A percentile compares a stretch with the other conserved stretches of the same genome.
Conservation (phyloP, 768 basidiomycete species). For the Candolleomyces aberdarensis region DNA sequence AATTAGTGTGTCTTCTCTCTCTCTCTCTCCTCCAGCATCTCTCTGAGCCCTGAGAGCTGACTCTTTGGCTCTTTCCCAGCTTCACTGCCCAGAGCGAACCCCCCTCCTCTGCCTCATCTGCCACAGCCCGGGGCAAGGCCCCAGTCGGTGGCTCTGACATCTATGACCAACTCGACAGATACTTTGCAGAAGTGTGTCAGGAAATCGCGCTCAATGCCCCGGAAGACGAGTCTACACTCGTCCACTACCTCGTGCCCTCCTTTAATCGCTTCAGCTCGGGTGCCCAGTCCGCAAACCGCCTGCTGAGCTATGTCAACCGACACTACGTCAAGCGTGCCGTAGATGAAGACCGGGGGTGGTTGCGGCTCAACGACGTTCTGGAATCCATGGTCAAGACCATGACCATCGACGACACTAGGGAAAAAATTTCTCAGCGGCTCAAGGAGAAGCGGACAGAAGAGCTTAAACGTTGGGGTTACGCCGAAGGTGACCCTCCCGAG, state of each 20-base stretch:
- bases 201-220: slow-evolving; percentile 64
- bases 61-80: slow-evolving; percentile 17
- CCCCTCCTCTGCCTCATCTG: slow-evolving; percentile 19
- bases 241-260: slow-evolving; percentile 68
- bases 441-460: slow-evolving; percentile 60
- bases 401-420: slow-evolving; percentile 50
- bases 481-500: slow-evolving; percentile 47
- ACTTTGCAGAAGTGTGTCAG: slow-evolving; percentile 57
- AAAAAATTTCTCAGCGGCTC: slow-evolving; percentile 54
- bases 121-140: slow-evolving; percentile 10
- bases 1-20: slow-evolving; percentile 51
- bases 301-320: slow-evolving; percentile 77
- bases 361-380: slow-evolving; percentile 62
- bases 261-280: slow-evolving; percentile 71
- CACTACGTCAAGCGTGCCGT: slow-evolving; percentile 74
- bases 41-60: too few relatives aligned
- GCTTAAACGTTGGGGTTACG: slow-evolving; percentile 69
- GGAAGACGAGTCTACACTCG: slow-evolving; percentile 60
- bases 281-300: slow-evolving; percentile 63
- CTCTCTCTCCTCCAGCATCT: slow-evolving; percentile 11
- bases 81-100: slow-evolving; percentile 59
- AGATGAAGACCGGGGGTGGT: slow-evolving; percentile 79
- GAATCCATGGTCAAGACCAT: slow-evolving; percentile 55
- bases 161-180: slow-evolving; percentile 71
- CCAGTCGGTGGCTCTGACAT: slow-evolving; percentile 58